Evolutionary conservation across 768 basidiomycete species (phyloP).

Genomic region (Tricholoma matsutake): DNA sequence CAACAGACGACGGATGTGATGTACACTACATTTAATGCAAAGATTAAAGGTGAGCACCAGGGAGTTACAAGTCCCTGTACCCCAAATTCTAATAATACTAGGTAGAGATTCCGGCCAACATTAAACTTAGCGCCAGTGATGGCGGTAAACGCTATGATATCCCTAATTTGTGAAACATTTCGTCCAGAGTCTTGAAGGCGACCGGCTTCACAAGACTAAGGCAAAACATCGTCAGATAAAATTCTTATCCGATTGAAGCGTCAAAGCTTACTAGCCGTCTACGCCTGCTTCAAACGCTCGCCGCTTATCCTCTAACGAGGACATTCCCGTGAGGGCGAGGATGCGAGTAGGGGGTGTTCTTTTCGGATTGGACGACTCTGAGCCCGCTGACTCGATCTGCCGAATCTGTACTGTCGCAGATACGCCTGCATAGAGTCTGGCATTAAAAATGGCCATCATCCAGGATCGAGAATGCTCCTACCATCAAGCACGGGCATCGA

Average conservation of each 20-base stretch:
- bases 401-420: constrained; percentile 85
- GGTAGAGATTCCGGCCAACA: not conserved
- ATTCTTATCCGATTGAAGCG: not conserved
- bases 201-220: constrained; percentile 90
- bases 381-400: constrained; percentile 52
- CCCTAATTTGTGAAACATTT: constrained; percentile 76
- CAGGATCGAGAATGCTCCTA: constrained; percentile 16
- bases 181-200: constrained; percentile 86
- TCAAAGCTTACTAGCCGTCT: constrained; percentile 85
- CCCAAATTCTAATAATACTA: not conserved
- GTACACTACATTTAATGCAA: not conserved
- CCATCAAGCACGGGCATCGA: constrained; percentile 96
- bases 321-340: constrained; percentile 90
- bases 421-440: constrained; percentile 47
- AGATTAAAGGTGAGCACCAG: not conserved
- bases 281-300: constrained; percentile 91
- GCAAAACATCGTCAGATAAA: constrained; percentile 2
- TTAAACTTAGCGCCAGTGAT: not conserved
- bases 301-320: constrained; percentile 88
- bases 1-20: not conserved
- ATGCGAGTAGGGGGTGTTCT: constrained; percentile 46
- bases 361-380: constrained; percentile 23
- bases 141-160: constrained; percentile 27
- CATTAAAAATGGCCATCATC: not conserved
- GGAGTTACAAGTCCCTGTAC: not conserved